These are phyloP conservation scores for Meredithiella fracta DNA, from an alignment of 2,329 filamentous ascomycete species.

Conservation along the genomic window DNA sequence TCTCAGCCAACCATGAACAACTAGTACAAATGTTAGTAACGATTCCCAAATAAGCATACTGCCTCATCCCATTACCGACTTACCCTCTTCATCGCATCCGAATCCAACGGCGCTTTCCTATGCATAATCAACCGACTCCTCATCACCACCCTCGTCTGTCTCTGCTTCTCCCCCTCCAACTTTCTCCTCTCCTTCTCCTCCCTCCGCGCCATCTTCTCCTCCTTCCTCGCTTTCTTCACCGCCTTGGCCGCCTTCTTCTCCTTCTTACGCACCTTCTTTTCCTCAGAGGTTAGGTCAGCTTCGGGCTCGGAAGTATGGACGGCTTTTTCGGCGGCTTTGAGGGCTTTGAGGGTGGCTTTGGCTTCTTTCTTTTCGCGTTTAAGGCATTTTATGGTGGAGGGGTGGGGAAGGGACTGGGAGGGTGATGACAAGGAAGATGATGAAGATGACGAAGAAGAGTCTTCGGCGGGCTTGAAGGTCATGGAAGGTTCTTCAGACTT, in stretches of 20 bases:
- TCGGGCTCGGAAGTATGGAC: background rate
- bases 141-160: conserved; percentile 11
- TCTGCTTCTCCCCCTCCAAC: conserved; percentile 1
- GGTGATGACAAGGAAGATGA: background rate
- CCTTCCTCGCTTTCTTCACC: conserved; percentile 9
- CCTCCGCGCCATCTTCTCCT: conserved; percentile 4
- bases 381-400: conserved; percentile 1
- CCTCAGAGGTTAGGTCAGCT: background rate
- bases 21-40: no score
- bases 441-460: no score
- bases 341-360: conserved; percentile 2
- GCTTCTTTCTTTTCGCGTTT: conserved; percentile 9
- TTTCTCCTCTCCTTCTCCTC: conserved; percentile 10
- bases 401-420: no score
- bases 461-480: no score
- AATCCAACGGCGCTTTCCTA: conserved; percentile 12
- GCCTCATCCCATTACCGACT: no score
- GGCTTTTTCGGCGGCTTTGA: background rate
- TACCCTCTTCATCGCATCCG: conserved; percentile 12
- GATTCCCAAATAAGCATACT: no score
- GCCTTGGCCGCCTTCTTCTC: conserved; percentile 11
- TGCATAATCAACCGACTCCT: conserved; percentile 11
- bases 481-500: background rate
- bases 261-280: conserved; percentile 4
- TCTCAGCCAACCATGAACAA: conserved; percentile 12